Evolutionary conservation across 2,329 filamentous ascomycete genomes (phyloP), one percentile per base, ranked within the genome.

Genomic region (Fusarium sp.): DNA sequence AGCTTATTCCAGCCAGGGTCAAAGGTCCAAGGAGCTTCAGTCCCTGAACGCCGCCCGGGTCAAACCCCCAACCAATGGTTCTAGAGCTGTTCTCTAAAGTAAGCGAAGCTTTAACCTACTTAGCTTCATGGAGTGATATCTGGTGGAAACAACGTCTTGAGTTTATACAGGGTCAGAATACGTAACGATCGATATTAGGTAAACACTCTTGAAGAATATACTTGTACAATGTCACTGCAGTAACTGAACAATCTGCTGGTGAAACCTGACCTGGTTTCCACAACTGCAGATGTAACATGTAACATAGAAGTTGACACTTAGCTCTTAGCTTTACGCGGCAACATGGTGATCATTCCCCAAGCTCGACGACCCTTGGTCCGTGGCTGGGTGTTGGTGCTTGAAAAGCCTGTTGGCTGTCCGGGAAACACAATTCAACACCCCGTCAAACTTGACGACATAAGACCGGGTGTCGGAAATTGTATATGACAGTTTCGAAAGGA

Each of bases 181-280:
- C 49, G 47, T 44, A 49, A 44, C 46, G 24, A 43, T 44, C 17
- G 52, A 36, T 34, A 58, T 51, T 52, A 44, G 50, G 39, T 19
- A 20, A 47, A 44, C 21, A 46, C 40, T 52, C 14, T 20, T 38
- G 36, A 56, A 47, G 47, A 17, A 45, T 24, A 21, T 46, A 24
- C 39, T 30, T 50, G 44, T 42, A 38, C 48, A 44, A 56, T 45
- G 43, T 63, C 45, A 58, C 26, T 40, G 46, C 48, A 64, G 58
- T 58, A 55, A 55, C 64, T 67, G 42, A 63, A 50, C 58, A 67
- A 59, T 58, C 61, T 62, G 24, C 50, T 55, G 28, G 38, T 56
- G 55, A 65, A 65, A 65, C 62, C 43, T 36, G 55, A 28, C 24
- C 40, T 42, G 39, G 51, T 49, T 49, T 43, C 57, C 54, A 56